phyloP scores from a whole-genome alignment of 208 protist genomes.

The Trypanosoma scelopori region DNA sequence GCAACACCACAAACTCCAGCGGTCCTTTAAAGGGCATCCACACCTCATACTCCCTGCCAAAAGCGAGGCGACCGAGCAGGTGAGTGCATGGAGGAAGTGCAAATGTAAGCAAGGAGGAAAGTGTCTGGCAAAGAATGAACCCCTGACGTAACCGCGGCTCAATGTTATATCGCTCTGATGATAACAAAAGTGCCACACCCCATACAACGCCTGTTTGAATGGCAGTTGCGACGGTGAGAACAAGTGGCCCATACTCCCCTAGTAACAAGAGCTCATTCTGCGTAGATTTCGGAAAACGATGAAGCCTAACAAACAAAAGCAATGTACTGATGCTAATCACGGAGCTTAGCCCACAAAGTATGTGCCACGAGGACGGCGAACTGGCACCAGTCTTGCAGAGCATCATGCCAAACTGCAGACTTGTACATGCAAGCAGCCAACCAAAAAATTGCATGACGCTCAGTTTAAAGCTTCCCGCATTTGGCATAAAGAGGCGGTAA shows the following conservation, averaged over 20 bases:
- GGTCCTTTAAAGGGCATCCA: constrained; percentile 65
- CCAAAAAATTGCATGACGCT: constrained; percentile 51
- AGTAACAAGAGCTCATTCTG: constrained; percentile 19
- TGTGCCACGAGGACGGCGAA: constrained; percentile 50
- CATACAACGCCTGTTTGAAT: constrained; percentile 28
- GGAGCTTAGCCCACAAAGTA: constrained; percentile 45
- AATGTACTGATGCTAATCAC: constrained; percentile 45
- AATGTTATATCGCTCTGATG: constrained; percentile 2
- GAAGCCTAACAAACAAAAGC: constrained; percentile 47
- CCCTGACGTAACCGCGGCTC: constrained; percentile 24
- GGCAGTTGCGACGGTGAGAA: constrained; percentile 23
- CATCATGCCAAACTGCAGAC: constrained; percentile 37
- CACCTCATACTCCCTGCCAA: constrained; percentile 55
- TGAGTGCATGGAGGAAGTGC: constrained; percentile 64
- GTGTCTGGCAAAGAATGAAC: constrained; percentile 30
- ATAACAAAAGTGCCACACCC: constrained; percentile 24
- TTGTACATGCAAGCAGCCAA: constrained; percentile 35
- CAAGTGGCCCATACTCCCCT: constrained; percentile 25
- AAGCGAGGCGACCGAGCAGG: constrained; percentile 55
- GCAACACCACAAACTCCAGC: constrained; percentile 58
- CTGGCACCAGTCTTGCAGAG: constrained; percentile 31
- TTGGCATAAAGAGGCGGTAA: constrained; percentile 29
- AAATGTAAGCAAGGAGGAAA: constrained; percentile 52
- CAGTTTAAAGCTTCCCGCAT: constrained; percentile 29
- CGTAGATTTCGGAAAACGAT: constrained; percentile 22